phyloP scores from a whole-genome alignment of 192 early-diverging fungal species.

The Coemansia sp. region DNA sequence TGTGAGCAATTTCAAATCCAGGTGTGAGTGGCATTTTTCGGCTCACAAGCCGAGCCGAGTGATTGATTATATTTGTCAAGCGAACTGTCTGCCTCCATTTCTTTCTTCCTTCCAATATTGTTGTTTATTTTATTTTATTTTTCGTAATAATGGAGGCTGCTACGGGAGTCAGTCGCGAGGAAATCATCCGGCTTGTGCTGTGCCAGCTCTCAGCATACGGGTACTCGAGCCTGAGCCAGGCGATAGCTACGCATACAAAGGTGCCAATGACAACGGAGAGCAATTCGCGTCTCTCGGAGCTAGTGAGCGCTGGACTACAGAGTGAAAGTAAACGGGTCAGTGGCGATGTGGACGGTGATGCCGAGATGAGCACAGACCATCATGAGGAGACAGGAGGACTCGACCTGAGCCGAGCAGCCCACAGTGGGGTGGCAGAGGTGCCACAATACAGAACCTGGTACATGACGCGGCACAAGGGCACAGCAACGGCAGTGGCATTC shows the following conservation, averaged over 20 bases:
- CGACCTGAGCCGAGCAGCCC: constrained; percentile 19
- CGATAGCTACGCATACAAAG: constrained; percentile 68
- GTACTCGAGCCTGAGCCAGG: constrained; percentile 59
- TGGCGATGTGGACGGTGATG: constrained; percentile 36
- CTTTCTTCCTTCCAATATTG: too few species aligned
- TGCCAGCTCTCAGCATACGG: constrained; percentile 62
- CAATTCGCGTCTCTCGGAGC: constrained; percentile 63
- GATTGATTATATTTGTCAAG: too few species aligned
- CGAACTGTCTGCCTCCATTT: background rate
- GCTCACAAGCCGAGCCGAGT: background rate
- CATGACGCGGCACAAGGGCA: constrained; percentile 77
- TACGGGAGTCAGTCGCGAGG: constrained; percentile 22
- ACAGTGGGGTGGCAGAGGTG: constrained; percentile 13
- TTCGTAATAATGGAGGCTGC: constrained; percentile 14
- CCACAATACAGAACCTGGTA: constrained; percentile 71
- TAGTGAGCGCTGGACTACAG: constrained; percentile 64
- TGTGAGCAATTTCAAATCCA: background rate
- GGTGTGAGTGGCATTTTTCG: background rate
- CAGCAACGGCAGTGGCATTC: constrained; percentile 67
- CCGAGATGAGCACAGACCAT: background rate
- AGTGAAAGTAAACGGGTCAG: constrained; percentile 42
- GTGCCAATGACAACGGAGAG: constrained; percentile 63
- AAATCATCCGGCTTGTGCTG: constrained; percentile 41
- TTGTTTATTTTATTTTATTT: background rate
- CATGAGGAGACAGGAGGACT: constrained; percentile 21